Conservation (phyloP, 495 filamentous ascomycete species). For the Penicillium chermesinum region DNA sequence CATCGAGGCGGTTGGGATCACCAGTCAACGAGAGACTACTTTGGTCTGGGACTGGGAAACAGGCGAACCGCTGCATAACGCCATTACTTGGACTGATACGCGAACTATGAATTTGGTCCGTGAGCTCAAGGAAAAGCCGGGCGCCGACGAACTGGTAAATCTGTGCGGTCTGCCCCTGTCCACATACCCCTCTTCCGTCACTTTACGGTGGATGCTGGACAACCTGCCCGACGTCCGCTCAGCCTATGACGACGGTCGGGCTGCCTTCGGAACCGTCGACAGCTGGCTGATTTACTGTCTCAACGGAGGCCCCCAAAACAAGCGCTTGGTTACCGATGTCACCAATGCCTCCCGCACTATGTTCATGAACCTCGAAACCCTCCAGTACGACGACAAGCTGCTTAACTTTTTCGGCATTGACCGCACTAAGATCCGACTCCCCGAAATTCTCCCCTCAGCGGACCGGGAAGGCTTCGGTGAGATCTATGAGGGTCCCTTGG, state of each 20-base stretch:
- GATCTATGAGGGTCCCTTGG: constrained; percentile 60
- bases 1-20: constrained; percentile 86
- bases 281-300: constrained; percentile 88
- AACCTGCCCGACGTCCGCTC: constrained; percentile 66
- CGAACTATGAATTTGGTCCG: constrained; percentile 73
- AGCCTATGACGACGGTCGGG: constrained; percentile 73
- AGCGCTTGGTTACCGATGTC: constrained; percentile 76
- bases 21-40: constrained; percentile 91
- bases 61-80: constrained; percentile 80
- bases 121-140: constrained; percentile 63
- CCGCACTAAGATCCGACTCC: constrained; percentile 66
- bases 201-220: constrained; percentile 78
- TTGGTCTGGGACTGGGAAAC: constrained; percentile 87
- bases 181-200: constrained; percentile 89
- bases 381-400: constrained; percentile 78
- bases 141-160: constrained; percentile 63
- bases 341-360: constrained; percentile 93
- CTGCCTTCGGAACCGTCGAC: constrained; percentile 92
- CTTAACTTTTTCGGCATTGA: constrained; percentile 82
- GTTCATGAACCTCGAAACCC: constrained; percentile 89
- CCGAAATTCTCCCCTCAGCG: constrained; percentile 83
- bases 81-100: constrained; percentile 93
- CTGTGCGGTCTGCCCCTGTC: constrained; percentile 87
- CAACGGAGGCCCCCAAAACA: constrained; percentile 71
- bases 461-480: constrained; percentile 70